Percentiles rank a stretch among this genome's conserved stretches.
phyloP scores from a whole-genome alignment of 225 moss, liverwort and hornwort species.

The Sphagnum contortum region DNA sequence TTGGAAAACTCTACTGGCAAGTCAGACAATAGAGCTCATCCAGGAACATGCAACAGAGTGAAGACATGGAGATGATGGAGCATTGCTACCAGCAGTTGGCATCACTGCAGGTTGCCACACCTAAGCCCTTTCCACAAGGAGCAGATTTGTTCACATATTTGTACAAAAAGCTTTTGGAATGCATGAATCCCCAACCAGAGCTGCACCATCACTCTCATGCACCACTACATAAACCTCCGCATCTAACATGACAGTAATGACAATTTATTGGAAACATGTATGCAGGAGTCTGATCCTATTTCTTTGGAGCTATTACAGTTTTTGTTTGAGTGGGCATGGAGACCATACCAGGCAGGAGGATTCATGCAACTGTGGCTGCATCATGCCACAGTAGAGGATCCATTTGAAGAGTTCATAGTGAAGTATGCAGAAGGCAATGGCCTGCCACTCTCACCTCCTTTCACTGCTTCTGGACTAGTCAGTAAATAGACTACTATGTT shows the following conservation, averaged over 20 bases:
- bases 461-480: constrained; percentile 14
- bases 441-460: constrained; percentile 14
- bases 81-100: constrained; percentile 12
- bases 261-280: background rate
- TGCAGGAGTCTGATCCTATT: constrained; percentile 75
- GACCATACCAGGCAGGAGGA: constrained; percentile 50
- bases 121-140: constrained; percentile 77
- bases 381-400: constrained; percentile 81
- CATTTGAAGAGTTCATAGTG: constrained; percentile 78
- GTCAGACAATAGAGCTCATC: too few species aligned
- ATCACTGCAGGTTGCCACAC: constrained; percentile 10
- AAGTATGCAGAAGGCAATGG: constrained; percentile 28
- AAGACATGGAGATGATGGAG: too few species aligned
- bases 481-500: constrained; percentile 22
- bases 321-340: constrained; percentile 88
- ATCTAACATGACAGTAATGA: too few species aligned
- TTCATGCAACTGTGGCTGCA: constrained; percentile 93
- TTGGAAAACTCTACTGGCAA: too few species aligned
- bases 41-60: too few species aligned
- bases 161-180: constrained; percentile 72
- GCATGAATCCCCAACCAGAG: background rate
- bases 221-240: too few species aligned
- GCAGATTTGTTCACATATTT: constrained; percentile 85
- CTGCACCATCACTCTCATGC: too few species aligned
- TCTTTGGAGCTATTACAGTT: constrained; percentile 65